These are phyloP conservation scores for Thuja plicata DNA, from an alignment of 83 land plant genomes.

Conservation along the genomic window DNA sequence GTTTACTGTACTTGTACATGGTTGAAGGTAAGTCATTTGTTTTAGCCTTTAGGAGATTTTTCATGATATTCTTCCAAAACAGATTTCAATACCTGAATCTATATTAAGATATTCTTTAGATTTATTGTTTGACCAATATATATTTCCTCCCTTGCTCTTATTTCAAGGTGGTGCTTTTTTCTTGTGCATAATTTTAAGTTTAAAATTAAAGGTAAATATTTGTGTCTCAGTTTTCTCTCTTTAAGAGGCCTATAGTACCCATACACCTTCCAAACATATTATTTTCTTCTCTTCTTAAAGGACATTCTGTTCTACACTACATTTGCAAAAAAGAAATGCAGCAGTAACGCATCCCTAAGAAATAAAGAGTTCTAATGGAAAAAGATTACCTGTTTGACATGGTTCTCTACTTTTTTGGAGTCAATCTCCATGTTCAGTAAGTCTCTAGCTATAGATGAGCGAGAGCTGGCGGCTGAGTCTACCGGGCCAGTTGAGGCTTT, in stretches of 20 bases:
- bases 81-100: no score
- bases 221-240: background rate
- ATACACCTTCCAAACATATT: background rate
- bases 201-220: background rate
- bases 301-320: background rate
- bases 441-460: background rate
- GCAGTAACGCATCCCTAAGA: background rate
- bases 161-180: background rate
- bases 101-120: background rate
- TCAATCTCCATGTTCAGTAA: background rate
- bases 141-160: background rate
- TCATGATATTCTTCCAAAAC: no score
- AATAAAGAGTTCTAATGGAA: background rate
- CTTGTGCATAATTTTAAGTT: background rate
- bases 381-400: constrained; percentile 3
- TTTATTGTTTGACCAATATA: background rate
- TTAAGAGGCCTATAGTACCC: background rate
- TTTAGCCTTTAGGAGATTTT: no score
- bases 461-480: background rate
- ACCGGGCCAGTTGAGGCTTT: background rate
- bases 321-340: background rate
- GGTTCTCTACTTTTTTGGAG: background rate
- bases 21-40: no score
- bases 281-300: background rate
- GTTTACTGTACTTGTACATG: background rate